Conservation (phyloP, 176 grass and related monocot species). For the Dactylis glomerata region DNA sequence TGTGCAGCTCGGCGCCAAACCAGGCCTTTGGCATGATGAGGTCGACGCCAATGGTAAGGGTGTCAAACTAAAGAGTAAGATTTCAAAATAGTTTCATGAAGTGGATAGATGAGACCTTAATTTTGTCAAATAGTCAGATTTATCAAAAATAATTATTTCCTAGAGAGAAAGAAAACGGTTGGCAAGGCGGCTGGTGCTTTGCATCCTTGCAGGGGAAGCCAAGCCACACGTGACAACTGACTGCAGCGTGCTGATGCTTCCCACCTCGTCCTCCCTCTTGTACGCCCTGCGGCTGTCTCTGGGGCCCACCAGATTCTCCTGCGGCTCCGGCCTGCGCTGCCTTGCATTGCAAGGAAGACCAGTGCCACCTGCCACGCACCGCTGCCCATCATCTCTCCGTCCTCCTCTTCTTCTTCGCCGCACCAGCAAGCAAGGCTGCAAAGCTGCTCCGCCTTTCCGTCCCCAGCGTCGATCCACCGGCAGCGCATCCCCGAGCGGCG, state of each 20-base stretch:
- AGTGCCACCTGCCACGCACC: background rate
- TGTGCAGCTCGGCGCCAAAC: too few species aligned
- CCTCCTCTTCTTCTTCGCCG: background rate
- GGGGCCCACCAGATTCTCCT: background rate
- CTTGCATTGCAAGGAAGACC: conserved; percentile 21
- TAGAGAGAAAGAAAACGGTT: background rate
- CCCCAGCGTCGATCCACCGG: background rate
- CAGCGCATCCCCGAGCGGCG: background rate
- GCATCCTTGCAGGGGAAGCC: background rate
- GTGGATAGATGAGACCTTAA: too few species aligned
- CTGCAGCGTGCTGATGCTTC: background rate
- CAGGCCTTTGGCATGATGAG: too few species aligned
- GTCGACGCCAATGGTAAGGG: too few species aligned
- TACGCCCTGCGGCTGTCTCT: background rate
- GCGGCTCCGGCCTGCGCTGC: background rate
- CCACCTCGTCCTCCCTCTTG: background rate
- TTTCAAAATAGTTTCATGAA: too few species aligned
- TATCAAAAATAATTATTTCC: too few species aligned
- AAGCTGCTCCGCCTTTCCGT: background rate
- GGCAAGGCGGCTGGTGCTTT: background rate
- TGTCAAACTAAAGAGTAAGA: too few species aligned
- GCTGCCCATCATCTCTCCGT: background rate
- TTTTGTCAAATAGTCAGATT: too few species aligned
- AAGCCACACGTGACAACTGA: background rate
- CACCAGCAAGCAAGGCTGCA: background rate